Evolutionary conservation across 1,139 yeast species (phyloP).

Genomic region (Saccharomyces hybrid): DNA sequence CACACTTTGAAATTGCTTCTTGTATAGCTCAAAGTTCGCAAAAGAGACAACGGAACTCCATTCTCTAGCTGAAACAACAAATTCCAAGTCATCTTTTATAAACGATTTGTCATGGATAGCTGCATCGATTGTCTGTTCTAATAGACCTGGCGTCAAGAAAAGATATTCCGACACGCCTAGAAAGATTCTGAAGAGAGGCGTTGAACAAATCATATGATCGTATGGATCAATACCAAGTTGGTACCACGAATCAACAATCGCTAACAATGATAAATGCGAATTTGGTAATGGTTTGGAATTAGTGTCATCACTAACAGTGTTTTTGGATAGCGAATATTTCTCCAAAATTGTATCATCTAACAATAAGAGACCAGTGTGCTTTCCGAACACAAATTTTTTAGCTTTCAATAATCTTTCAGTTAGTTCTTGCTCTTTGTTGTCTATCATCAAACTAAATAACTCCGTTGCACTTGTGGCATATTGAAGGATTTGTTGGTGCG

Average conservation of each 20-base stretch:
- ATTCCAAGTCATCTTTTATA: conserved; percentile 80
- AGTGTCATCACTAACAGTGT: conserved; percentile 36
- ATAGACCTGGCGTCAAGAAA: conserved; percentile 72
- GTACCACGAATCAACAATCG: conserved; percentile 92
- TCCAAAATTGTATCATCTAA: conserved; percentile 76
- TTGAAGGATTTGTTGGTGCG: conserved; percentile 84
- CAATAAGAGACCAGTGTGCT: conserved; percentile 39
- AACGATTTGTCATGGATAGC: conserved; percentile 62
- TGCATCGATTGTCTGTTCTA: conserved; percentile 72
- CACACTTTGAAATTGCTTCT: conserved; percentile 63
- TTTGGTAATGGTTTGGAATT: conserved; percentile 62
- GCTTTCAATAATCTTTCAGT: conserved; percentile 55
- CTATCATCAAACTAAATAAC: conserved; percentile 74
- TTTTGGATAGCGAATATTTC: conserved; percentile 68
- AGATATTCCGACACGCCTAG: conserved; percentile 90
- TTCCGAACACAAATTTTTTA: conserved; percentile 67
- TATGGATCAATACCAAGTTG: conserved; percentile 81
- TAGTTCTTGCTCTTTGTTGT: conserved; percentile 54
- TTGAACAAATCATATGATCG: conserved; percentile 94
- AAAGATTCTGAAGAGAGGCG: conserved; percentile 86
- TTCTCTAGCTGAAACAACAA: conserved; percentile 68
- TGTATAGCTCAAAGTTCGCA: conserved; percentile 70
- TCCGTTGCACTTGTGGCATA: conserved; percentile 82
- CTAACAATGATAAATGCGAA: conserved; percentile 79
- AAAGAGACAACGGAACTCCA: conserved; percentile 82